A percentile compares a stretch with the other conserved stretches of the same genome.
phyloP scores from a whole-genome alignment of 768 basidiomycete genomes.

The Termitomyces sp. region DNA sequence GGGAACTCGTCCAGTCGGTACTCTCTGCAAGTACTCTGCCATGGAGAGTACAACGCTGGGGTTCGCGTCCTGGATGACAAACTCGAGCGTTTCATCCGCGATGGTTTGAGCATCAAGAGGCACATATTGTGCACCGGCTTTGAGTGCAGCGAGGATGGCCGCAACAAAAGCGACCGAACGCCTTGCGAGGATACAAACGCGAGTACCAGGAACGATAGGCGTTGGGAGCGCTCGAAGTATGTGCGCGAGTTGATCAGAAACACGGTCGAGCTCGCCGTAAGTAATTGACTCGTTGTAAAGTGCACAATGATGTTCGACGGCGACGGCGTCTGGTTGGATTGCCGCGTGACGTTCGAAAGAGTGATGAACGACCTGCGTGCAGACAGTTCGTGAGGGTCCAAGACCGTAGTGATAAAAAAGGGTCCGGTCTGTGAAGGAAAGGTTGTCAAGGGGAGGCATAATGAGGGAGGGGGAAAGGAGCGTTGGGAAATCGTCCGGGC shows the following conservation, averaged over 20 bases:
- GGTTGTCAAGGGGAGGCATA: constrained; percentile 9
- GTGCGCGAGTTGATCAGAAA: constrained; percentile 39
- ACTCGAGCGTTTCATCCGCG: constrained; percentile 46
- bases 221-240: constrained; percentile 31
- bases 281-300: constrained; percentile 33
- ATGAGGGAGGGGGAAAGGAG: not conserved
- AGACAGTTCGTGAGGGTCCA: constrained; percentile 28
- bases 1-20: constrained; percentile 18
- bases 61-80: constrained; percentile 43
- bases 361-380: constrained; percentile 48
- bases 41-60: constrained; percentile 37
- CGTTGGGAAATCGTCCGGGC: not conserved
- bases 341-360: constrained; percentile 45
- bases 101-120: constrained; percentile 54
- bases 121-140: constrained; percentile 54
- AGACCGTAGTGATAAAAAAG: constrained; percentile 41
- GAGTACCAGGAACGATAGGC: constrained; percentile 38
- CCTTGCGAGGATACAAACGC: constrained; percentile 50
- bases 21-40: constrained; percentile 32
- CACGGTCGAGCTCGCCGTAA: constrained; percentile 43
- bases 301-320: constrained; percentile 40
- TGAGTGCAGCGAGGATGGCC: constrained; percentile 48
- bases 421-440: constrained; percentile 30
- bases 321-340: constrained; percentile 34
- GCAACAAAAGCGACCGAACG: constrained; percentile 48